phyloP scores from a whole-genome alignment of 108 stramenopile species.

The Mediolabrus comicus region DNA sequence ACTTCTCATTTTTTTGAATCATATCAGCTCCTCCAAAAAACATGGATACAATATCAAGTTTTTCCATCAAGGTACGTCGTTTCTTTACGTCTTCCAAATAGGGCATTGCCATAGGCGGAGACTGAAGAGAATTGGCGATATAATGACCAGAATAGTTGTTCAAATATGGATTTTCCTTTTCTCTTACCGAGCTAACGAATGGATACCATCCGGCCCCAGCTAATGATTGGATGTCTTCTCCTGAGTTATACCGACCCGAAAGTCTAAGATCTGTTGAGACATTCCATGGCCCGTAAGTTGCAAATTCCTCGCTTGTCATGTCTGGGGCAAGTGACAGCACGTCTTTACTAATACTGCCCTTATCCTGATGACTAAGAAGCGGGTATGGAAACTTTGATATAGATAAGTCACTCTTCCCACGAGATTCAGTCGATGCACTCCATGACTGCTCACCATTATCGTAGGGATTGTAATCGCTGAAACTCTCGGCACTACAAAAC shows the following conservation, averaged over 20 bases:
- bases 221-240: slow-evolving; percentile 2
- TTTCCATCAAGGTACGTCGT: neutral
- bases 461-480: neutral
- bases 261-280: neutral
- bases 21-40: neutral
- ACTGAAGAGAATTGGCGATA: neutral
- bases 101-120: neutral
- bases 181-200: neutral
- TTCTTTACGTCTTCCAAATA: neutral
- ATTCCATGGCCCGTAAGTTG: neutral
- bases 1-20: neutral
- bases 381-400: neutral
- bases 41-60: neutral
- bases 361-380: neutral
- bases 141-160: neutral
- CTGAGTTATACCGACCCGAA: neutral
- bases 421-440: neutral
- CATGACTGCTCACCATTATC: neutral
- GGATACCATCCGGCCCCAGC: neutral
- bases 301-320: neutral
- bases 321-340: neutral
- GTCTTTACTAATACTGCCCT: neutral
- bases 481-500: neutral
- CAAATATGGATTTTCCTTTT: neutral
- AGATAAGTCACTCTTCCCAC: neutral